Base-by-base conservation (phyloP, 352 stramenopile species). In the Elongisporangium anandrum region DNA sequence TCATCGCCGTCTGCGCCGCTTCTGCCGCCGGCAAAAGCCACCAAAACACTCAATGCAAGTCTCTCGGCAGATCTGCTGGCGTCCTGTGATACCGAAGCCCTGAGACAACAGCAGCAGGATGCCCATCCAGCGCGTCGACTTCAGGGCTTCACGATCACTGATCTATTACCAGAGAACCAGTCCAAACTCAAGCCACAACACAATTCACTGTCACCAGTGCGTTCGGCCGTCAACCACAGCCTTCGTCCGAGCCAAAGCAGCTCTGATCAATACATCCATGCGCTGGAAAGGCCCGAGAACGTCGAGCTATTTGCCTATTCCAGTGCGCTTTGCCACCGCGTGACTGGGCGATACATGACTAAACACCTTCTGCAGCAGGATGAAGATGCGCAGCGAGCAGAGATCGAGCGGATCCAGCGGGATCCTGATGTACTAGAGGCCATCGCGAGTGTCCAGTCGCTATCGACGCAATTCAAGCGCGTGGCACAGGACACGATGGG, bases 381-480 rank as follows among this genome's bases (percentile, higher is more conserved):
- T 34, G 56, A 65, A 0, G 63, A 66, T 16, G 74, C 77, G 2
- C 82, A 92, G 51, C 72, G 81, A 21, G 58, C 69, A 0, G 82
- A 92, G 48, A 69, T 92, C 26, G 64, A 70, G 26, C 71, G 81
- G 17, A 75, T 90, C 9, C 79, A 88, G 50, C 59, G 63, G 0
- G 73, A 90, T 21, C 78, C 77, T 10, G 80, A 92, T 49, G 68
- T 92, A 20, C 41, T 90, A 7, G 63, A 73, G 13, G 79, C 74
- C 22, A 90, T 90, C 55, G 60, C 71, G 2, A 57, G 69, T 0
- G 73, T 90, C 20, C 70, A 65, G 49, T 69, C 70, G 3, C 60
- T 92, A 12, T 90, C 82, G 0, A 70, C 73, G 12, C 77, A 92
- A 52, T 92, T 92, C 71, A 88, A 92, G 34, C 66, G 72, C 8